These are phyloP conservation scores for Atalantia buxifolia DNA, from an alignment of 345 rosid species.

Conservation along the genomic window DNA sequence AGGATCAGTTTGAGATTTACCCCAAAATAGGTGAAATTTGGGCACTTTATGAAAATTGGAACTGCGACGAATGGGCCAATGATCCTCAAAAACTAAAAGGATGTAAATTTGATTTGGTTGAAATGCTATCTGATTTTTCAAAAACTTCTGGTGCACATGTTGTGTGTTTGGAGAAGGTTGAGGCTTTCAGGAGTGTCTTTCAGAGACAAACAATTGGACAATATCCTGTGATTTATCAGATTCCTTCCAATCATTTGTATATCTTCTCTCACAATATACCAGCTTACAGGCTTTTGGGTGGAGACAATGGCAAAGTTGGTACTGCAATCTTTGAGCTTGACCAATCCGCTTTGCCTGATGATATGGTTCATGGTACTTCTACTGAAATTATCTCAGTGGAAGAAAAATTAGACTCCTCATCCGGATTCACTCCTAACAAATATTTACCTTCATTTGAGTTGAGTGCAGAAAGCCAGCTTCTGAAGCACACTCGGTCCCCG, in stretches of 20 bases:
- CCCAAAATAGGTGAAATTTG: slow-evolving; percentile 21
- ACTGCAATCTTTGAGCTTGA: slow-evolving; percentile 9
- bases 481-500: background rate
- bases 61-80: slow-evolving; percentile 5
- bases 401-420: background rate
- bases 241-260: slow-evolving; percentile 12
- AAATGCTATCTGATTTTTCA: slow-evolving; percentile 12
- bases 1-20: slow-evolving; percentile 8
- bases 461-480: background rate
- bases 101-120: slow-evolving; percentile 11
- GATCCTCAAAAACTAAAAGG: slow-evolving; percentile 5
- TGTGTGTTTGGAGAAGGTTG: slow-evolving; percentile 3
- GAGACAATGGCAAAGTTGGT: background rate
- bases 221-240: background rate
- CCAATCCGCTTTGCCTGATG: slow-evolving; percentile 6
- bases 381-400: background rate
- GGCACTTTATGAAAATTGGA: slow-evolving; percentile 21
- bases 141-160: background rate
- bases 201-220: slow-evolving; percentile 1
- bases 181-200: slow-evolving; percentile 18
- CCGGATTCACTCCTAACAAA: background rate
- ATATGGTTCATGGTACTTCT: background rate
- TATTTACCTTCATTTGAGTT: background rate
- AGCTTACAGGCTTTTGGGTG: slow-evolving; percentile 4
- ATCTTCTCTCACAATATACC: slow-evolving; percentile 13